A percentile compares a stretch with the other conserved stretches of the same genome.
These are phyloP conservation scores for Lachancea thermotolerans DNA, from an alignment of 805 yeast species.

Conservation along the genomic window DNA sequence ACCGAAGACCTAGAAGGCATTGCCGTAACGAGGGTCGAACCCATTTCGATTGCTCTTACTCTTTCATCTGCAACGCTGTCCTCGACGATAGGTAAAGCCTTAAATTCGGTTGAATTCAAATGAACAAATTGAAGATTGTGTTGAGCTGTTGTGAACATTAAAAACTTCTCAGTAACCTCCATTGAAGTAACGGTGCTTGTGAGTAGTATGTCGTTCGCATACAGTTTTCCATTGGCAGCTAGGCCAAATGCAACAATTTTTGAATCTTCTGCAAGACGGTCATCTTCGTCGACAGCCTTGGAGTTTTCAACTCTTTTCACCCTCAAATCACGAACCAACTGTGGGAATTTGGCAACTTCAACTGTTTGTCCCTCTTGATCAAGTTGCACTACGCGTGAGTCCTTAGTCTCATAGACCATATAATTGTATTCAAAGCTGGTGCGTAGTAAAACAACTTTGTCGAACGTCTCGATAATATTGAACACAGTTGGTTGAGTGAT, in stretches of 20 bases:
- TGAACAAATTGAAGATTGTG: slow-evolving; percentile 78
- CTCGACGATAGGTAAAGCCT: slow-evolving; percentile 35
- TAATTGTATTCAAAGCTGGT: slow-evolving; percentile 45
- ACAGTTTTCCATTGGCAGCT: slow-evolving; percentile 68
- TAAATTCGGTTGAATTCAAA: slow-evolving; percentile 39
- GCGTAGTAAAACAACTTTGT: slow-evolving; percentile 51
- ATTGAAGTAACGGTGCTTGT: slow-evolving; percentile 78
- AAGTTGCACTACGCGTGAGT: slow-evolving; percentile 49
- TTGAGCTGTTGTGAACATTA: slow-evolving; percentile 83
- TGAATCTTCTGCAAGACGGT: slow-evolving; percentile 26
- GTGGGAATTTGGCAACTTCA: slow-evolving; percentile 53
- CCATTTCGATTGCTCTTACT: slow-evolving; percentile 82
- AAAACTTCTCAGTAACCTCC: slow-evolving; percentile 59
- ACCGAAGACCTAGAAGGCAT: slow-evolving; percentile 81
- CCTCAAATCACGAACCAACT: slow-evolving; percentile 57
- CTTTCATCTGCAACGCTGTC: slow-evolving; percentile 61
- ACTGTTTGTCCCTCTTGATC: slow-evolving; percentile 28
- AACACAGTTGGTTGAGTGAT: slow-evolving; percentile 36
- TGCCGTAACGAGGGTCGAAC: slow-evolving; percentile 73
- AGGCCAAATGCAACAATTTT: slow-evolving; percentile 58
- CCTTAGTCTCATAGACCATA: slow-evolving; percentile 54
- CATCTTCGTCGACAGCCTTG: slow-evolving; percentile 19
- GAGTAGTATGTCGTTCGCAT: slow-evolving; percentile 50
- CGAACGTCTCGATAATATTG: slow-evolving; percentile 38
- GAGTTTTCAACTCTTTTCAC: slow-evolving; percentile 33